A percentile compares a stretch with the other conserved stretches of the same genome.
These are phyloP conservation scores for Daldinia grandis DNA, from an alignment of 495 filamentous ascomycete genomes.

Conservation along the genomic window DNA sequence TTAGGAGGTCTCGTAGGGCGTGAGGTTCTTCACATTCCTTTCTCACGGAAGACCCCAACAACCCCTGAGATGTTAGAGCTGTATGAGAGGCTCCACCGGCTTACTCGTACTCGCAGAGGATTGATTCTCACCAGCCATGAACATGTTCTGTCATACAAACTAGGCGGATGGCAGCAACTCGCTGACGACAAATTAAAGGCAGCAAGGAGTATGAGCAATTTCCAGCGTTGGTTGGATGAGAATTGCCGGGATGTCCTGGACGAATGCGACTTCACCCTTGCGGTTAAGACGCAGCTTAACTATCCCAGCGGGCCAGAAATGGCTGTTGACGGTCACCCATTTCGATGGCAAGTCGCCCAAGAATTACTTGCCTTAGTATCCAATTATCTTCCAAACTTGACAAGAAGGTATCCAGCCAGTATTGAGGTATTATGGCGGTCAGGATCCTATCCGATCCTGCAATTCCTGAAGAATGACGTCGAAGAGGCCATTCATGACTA, in stretches of 20 bases:
- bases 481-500: constrained; percentile 47
- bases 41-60: constrained; percentile 57
- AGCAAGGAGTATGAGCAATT: constrained; percentile 52
- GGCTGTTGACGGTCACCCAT: constrained; percentile 59
- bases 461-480: constrained; percentile 50
- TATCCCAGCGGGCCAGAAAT: constrained; percentile 60
- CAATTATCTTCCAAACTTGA: constrained; percentile 44
- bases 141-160: constrained; percentile 61
- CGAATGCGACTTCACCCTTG: constrained; percentile 64
- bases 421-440: constrained; percentile 51
- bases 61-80: constrained; percentile 39
- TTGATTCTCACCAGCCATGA: constrained; percentile 61
- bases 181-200: constrained; percentile 49
- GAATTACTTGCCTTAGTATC: constrained; percentile 53
- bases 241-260: constrained; percentile 63
- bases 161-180: constrained; percentile 59
- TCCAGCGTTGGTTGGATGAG: constrained; percentile 58
- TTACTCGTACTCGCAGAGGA: constrained; percentile 45
- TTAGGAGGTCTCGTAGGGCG: constrained; percentile 60
- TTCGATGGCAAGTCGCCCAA: constrained; percentile 58
- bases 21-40: constrained; percentile 57
- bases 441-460: constrained; percentile 51
- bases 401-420: constrained; percentile 43
- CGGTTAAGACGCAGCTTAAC: constrained; percentile 57
- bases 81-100: constrained; percentile 50